These are phyloP conservation scores for Calocybe indica DNA, from an alignment of 768 basidiomycete genomes.

Conservation along the genomic window DNA sequence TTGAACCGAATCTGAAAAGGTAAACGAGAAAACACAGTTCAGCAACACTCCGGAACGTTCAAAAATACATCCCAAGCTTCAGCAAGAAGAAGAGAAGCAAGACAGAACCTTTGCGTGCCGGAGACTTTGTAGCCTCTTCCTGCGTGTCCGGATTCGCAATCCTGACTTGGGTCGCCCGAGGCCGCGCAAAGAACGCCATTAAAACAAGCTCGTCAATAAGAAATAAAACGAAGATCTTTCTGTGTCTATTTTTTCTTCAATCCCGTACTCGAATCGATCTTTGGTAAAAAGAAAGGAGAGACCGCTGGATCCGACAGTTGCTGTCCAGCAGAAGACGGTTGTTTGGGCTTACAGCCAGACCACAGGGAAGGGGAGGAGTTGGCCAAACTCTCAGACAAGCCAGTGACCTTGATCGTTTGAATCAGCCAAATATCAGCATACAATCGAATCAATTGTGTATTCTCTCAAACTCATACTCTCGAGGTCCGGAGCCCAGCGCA, in stretches of 20 bases:
- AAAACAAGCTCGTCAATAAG: background rate
- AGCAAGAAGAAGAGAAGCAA: background rate
- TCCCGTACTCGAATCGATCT: background rate
- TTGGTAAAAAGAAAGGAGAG: constrained; percentile 8
- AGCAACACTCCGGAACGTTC: constrained; percentile 3
- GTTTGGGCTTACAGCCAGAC: too few relatives aligned
- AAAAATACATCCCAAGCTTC: too few relatives aligned
- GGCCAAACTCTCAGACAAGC: too few relatives aligned
- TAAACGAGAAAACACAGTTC: constrained; percentile 2
- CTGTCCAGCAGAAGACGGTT: too few relatives aligned
- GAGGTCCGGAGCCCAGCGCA: too few relatives aligned
- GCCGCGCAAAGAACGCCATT: constrained; percentile 70
- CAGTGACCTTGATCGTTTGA: too few relatives aligned
- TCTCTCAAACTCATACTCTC: too few relatives aligned
- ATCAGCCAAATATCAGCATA: too few relatives aligned
- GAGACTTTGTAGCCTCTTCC: constrained; percentile 32
- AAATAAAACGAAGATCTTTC: background rate
- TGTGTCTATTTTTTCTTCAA: background rate
- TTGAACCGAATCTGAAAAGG: constrained; percentile 52
- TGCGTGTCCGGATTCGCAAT: constrained; percentile 59
- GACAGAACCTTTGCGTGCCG: constrained; percentile 52
- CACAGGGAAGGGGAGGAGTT: too few relatives aligned
- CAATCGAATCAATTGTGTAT: too few relatives aligned
- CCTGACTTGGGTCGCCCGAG: constrained; percentile 61
- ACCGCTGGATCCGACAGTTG: background rate